Conservation (phyloP, 306 rosid genomes). For the Castanea mollissima region DNA sequence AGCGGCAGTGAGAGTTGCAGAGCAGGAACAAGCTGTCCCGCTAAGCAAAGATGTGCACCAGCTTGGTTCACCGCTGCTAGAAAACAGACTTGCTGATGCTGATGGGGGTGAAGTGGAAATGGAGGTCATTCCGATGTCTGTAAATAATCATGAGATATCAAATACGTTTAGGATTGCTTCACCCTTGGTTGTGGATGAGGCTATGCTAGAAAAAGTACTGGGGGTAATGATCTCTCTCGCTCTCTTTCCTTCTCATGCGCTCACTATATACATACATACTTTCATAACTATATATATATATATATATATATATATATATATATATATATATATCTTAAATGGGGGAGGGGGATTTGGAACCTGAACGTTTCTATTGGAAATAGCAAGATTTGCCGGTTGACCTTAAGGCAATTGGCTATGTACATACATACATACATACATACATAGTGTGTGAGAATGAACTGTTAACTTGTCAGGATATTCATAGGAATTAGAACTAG, state of each 20-base stretch:
- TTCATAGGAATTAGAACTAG: conserved; percentile 1
- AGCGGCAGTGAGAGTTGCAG: conserved; percentile 90
- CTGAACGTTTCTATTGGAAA: no score
- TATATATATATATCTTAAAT: no score
- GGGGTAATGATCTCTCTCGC: conserved; percentile 62
- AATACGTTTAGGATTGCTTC: conserved; percentile 62
- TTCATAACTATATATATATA: no score
- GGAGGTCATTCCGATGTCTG: conserved; percentile 95
- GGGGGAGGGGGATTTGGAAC: no score
- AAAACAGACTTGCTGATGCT: conserved; percentile 80
- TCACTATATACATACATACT: no score
- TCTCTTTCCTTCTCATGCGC: no score
- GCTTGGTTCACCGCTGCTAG: conserved; percentile 70
- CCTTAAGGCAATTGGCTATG: no score
- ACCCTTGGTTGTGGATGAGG: conserved; percentile 81
- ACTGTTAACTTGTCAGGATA: neutral
- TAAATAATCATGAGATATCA: conserved; percentile 67
- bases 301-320: no score
- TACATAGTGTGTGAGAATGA: no score
- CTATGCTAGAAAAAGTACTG: conserved; percentile 89
- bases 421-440: no score
- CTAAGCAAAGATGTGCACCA: conserved; percentile 70
- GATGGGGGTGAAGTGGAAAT: conserved; percentile 90
- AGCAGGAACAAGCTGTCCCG: conserved; percentile 72
- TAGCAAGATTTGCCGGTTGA: no score